Conservation (phyloP, 1,284 basidiomycete species). For the Malassezia arunalokei region DNA sequence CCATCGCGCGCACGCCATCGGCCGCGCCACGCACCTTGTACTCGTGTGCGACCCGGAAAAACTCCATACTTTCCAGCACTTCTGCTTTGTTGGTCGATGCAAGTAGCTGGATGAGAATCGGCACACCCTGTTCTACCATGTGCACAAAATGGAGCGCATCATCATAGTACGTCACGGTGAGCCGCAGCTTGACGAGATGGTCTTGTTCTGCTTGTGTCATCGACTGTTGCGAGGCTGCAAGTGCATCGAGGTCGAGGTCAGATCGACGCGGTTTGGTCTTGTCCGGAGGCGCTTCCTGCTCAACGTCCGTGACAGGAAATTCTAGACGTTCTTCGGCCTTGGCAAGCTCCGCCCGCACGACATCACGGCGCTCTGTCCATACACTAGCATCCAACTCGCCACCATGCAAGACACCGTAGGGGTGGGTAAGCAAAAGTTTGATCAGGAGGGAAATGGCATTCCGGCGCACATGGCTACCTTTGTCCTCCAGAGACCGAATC, state of each 20-base stretch:
- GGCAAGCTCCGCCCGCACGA: constrained; percentile 53
- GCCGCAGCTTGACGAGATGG: constrained; percentile 57
- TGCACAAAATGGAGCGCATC: constrained; percentile 79
- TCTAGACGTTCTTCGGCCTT: constrained; percentile 31
- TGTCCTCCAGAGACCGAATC: constrained; percentile 74
- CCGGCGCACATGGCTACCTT: constrained; percentile 74
- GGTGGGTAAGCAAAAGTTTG: constrained; percentile 73
- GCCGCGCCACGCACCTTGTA: constrained; percentile 60
- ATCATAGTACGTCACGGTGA: constrained; percentile 73
- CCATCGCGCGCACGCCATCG: constrained; percentile 78
- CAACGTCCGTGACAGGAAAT: constrained; percentile 41
- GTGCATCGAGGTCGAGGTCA: constrained; percentile 44
- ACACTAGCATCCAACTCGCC: constrained; percentile 63
- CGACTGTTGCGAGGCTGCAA: constrained; percentile 27
- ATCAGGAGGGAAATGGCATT: constrained; percentile 66
- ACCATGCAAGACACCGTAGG: constrained; percentile 72
- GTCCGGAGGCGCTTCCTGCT: constrained; percentile 45
- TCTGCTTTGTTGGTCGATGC: constrained; percentile 85
- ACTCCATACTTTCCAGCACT: constrained; percentile 87
- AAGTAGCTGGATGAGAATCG: constrained; percentile 63
- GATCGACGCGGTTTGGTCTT: constrained; percentile 43
- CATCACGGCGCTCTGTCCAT: constrained; percentile 60
- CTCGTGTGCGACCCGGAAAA: constrained; percentile 72
- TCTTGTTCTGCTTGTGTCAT: constrained; percentile 33
- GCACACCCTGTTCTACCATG: constrained; percentile 66